Conservation (phyloP, 495 filamentous ascomycete genomes). For the Letharia lupina region DNA sequence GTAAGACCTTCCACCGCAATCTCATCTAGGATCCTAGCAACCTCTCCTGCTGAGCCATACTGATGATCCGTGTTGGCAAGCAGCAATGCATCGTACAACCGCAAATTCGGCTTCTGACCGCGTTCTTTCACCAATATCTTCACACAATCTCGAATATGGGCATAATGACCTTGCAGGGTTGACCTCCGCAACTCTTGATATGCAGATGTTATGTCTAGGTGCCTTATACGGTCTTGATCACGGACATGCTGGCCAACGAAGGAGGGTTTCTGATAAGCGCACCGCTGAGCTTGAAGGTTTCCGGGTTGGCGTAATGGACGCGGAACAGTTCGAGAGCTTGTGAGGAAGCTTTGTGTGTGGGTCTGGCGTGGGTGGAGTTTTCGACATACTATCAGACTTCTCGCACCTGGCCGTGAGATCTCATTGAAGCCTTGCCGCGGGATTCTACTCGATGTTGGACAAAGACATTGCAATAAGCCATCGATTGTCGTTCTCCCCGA, state of each 20-base stretch:
- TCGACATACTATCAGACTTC: not conserved
- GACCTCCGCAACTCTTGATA: conserved; percentile 20
- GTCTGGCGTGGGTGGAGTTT: not conserved
- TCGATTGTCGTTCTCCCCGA: conserved; percentile 43
- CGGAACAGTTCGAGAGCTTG: not conserved
- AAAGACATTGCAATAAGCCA: conserved; percentile 60
- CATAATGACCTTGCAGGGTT: conserved; percentile 17
- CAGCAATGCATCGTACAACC: conserved; percentile 67
- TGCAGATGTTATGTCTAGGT: conserved; percentile 7
- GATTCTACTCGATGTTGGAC: conserved; percentile 45
- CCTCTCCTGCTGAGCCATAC: conserved; percentile 54
- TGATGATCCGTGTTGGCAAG: conserved; percentile 55
- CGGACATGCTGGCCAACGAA: not conserved
- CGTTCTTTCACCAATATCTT: conserved; percentile 48
- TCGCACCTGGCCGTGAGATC: not conserved
- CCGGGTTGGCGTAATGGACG: not conserved
- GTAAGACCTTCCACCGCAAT: conserved; percentile 55
- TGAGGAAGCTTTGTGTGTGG: not conserved
- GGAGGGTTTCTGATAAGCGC: not conserved
- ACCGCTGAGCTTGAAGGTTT: not conserved
- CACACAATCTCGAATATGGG: conserved; percentile 9
- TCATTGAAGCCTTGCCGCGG: conserved; percentile 8
- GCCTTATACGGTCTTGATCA: not conserved
- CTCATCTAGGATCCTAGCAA: conserved; percentile 55
- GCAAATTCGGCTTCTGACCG: conserved; percentile 52